A percentile compares a stretch with the other conserved stretches of the same genome.
Conservation (phyloP, 1,284 basidiomycete genomes). For the Naganishia cerealis region DNA sequence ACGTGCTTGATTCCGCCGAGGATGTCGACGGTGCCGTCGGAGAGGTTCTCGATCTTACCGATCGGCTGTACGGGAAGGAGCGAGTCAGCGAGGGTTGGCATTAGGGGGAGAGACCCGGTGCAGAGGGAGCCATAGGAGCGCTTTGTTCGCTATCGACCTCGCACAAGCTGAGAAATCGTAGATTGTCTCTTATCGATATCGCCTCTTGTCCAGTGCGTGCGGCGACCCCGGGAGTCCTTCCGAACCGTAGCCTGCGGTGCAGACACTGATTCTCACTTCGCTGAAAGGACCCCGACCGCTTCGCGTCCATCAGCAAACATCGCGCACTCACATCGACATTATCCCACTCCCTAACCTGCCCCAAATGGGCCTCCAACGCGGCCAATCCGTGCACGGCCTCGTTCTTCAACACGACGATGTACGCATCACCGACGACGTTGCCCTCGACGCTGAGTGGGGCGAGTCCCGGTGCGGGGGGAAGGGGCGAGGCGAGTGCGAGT, state of each 20-base stretch:
- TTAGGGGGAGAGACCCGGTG: neutral
- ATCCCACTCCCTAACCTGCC: slow-evolving; percentile 42
- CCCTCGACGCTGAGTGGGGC: slow-evolving; percentile 55
- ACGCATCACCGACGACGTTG: slow-evolving; percentile 77
- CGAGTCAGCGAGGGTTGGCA: slow-evolving; percentile 1
- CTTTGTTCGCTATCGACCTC: neutral
- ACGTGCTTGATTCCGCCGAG: slow-evolving; percentile 49
- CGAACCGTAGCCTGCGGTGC: too few species aligned
- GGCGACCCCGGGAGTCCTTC: too few species aligned
- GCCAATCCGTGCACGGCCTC: slow-evolving; percentile 55
- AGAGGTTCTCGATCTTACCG: slow-evolving; percentile 38
- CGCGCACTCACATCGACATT: slow-evolving; percentile 58
- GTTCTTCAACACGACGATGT: slow-evolving; percentile 84
- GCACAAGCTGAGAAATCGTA: too few species aligned
- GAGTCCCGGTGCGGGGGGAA: slow-evolving; percentile 36
- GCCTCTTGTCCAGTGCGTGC: too few species aligned
- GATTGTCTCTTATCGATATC: too few species aligned
- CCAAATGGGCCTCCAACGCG: slow-evolving; percentile 68
- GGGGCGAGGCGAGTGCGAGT: slow-evolving; percentile 48
- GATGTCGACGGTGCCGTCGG: slow-evolving; percentile 41
- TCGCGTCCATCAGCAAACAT: too few species aligned
- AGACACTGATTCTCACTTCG: too few species aligned
- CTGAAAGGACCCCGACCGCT: neutral
- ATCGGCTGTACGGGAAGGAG: slow-evolving; percentile 39
- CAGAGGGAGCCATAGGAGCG: neutral